These are phyloP conservation scores for Alternaria arbusti DNA, from an alignment of 2,329 filamentous ascomycete species.

Conservation along the genomic window DNA sequence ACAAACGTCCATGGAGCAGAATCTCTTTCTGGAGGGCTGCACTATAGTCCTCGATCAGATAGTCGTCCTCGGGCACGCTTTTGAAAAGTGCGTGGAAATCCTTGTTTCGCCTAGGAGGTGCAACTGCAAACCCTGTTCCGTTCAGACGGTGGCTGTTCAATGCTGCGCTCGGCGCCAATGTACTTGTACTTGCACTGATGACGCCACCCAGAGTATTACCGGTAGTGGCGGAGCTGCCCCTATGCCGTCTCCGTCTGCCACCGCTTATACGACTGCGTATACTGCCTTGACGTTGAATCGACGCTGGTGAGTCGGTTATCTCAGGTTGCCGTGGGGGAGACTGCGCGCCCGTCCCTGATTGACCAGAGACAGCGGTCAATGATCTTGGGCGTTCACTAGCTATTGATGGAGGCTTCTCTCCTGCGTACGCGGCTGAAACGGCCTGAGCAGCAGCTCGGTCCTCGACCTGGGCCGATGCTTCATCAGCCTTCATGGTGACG, in stretches of 20 bases:
- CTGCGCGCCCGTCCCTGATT: constrained; percentile 28
- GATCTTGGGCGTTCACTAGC: constrained; percentile 50
- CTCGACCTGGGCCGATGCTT: constrained; percentile 63
- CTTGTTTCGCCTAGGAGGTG: constrained; percentile 92
- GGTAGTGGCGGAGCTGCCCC: constrained; percentile 76
- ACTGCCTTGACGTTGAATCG: constrained; percentile 60
- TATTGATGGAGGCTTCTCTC: constrained; percentile 46
- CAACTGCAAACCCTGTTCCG: constrained; percentile 94
- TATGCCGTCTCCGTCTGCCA: constrained; percentile 68
- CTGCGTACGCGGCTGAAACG: constrained; percentile 65
- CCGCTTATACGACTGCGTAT: constrained; percentile 62
- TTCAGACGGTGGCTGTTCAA: constrained; percentile 77
- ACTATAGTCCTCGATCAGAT: constrained; percentile 97
- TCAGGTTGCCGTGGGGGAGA: constrained; percentile 70
- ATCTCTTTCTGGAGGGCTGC: constrained; percentile 96
- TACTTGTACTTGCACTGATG: constrained; percentile 72
- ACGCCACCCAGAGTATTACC: constrained; percentile 73
- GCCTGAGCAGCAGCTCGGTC: constrained; percentile 65
- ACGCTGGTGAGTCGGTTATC: constrained; percentile 65
- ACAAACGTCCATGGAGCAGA: constrained; percentile 88
- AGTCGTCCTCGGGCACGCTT: constrained; percentile 97
- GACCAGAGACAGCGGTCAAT: constrained; percentile 45
- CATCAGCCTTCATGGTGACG: constrained; percentile 58
- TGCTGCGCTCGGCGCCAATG: constrained; percentile 69
- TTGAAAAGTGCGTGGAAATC: constrained; percentile 95